Evolutionary conservation across 768 basidiomycete species (phyloP).

Genomic region (Vishniacozyma victoriae): DNA sequence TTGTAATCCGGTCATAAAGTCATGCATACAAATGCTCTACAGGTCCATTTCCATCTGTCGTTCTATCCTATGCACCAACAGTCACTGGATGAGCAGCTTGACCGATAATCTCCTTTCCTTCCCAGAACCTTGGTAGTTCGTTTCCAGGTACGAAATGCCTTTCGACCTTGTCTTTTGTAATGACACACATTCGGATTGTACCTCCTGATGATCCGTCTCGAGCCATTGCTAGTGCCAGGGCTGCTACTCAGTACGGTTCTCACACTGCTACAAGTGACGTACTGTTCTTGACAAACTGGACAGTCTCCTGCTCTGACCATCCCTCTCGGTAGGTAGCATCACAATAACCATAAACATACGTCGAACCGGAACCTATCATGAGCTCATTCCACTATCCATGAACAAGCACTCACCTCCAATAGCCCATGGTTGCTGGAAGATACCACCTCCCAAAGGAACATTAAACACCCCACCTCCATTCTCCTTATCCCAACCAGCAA

Average conservation of each 20-base stretch:
- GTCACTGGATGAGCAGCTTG: neutral
- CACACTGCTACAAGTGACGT: conserved; percentile 44
- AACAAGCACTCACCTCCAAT: conserved; percentile 68
- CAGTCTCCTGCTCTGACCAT: conserved; percentile 80
- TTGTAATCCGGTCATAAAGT: too few species aligned
- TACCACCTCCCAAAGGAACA: conserved; percentile 90
- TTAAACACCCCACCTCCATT: conserved; percentile 89
- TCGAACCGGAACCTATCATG: conserved; percentile 76
- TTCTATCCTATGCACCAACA: neutral
- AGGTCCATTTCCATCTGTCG: too few species aligned
- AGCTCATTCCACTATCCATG: neutral
- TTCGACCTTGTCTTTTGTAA: conserved; percentile 87
- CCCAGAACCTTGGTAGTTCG: conserved; percentile 59
- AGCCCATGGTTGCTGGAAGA: conserved; percentile 97
- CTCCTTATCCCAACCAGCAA: conserved; percentile 94
- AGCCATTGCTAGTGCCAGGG: conserved; percentile 90
- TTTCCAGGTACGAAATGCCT: conserved; percentile 86
- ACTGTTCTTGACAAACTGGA: conserved; percentile 96
- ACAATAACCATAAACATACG: conserved; percentile 98
- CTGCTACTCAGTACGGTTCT: conserved; percentile 49
- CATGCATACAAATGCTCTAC: too few species aligned
- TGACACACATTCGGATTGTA: conserved; percentile 93
- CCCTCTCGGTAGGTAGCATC: conserved; percentile 95
- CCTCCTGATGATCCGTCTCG: conserved; percentile 98
- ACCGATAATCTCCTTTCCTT: conserved; percentile 38